A percentile compares a stretch with the other conserved stretches of the same genome.
Conservation (phyloP, 768 basidiomycete species). For the Neoboletus brunneissimus region DNA sequence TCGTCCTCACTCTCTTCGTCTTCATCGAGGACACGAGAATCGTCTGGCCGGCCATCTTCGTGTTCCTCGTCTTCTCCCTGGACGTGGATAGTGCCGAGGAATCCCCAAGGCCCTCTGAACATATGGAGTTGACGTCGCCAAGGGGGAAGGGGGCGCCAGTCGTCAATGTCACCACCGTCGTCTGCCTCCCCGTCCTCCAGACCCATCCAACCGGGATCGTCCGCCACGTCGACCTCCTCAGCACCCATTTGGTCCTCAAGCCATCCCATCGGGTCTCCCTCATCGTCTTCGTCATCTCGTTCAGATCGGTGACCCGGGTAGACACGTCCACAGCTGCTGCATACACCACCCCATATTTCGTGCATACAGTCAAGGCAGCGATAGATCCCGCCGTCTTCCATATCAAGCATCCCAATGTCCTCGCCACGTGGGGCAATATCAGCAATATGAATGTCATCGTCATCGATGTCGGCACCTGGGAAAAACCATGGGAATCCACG, state of each 20-base stretch:
- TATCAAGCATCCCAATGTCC: constrained; percentile 63
- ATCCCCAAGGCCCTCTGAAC: constrained; percentile 18
- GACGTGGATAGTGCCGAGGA: constrained; percentile 17
- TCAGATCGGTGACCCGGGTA: constrained; percentile 51
- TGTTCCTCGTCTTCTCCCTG: constrained; percentile 26
- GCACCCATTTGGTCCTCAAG: constrained; percentile 39
- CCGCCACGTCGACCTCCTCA: constrained; percentile 29
- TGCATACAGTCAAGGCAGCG: constrained; percentile 75
- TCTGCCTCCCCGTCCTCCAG: constrained; percentile 35
- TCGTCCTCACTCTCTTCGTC: constrained; percentile 33
- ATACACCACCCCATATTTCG: constrained; percentile 71
- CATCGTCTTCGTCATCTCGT: constrained; percentile 26
- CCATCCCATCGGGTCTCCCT: constrained; percentile 32
- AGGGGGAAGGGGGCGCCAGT: constrained; percentile 19
- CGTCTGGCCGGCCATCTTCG: constrained; percentile 2
- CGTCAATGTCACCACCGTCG: constrained; percentile 28
- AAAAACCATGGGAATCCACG: constrained; percentile 25
- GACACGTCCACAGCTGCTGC: constrained; percentile 56
- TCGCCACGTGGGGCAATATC: constrained; percentile 27
- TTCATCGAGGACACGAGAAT: constrained; percentile 8
- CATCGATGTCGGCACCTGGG: constrained; percentile 20
- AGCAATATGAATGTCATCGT: constrained; percentile 15
- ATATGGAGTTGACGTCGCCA: constrained; percentile 14
- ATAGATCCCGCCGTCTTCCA: constrained; percentile 74
- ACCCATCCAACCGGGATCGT: constrained; percentile 35